These are phyloP conservation scores for Tylopilus plumbeoviolaceoides DNA, from an alignment of 768 basidiomycete genomes.

Conservation along the genomic window DNA sequence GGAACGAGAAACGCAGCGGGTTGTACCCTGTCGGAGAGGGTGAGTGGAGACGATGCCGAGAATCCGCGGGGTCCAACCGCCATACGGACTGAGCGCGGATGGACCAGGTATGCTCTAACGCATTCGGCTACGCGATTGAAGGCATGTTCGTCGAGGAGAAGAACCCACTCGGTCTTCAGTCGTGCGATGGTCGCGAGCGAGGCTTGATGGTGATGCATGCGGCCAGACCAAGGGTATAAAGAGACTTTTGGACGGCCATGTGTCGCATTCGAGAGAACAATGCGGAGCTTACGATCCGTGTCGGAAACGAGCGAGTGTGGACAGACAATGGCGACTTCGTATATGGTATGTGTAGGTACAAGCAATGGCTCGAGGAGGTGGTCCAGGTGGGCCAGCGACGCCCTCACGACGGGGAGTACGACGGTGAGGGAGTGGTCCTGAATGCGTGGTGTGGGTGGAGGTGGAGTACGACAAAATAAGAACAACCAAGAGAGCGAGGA, in stretches of 20 bases:
- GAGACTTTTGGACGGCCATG: slow-evolving; percentile 41
- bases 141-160: slow-evolving; percentile 49
- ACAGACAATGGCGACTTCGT: slow-evolving; percentile 47
- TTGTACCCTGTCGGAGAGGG: slow-evolving; percentile 29
- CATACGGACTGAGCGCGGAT: slow-evolving; percentile 33
- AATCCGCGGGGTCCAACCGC: slow-evolving; percentile 43
- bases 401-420: slow-evolving; percentile 43
- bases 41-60: slow-evolving; percentile 28
- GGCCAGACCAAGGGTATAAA: slow-evolving; percentile 31
- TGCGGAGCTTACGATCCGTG: slow-evolving; percentile 35
- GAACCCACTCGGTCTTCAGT: slow-evolving; percentile 45
- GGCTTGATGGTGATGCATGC: slow-evolving; percentile 21
- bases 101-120: slow-evolving; percentile 39
- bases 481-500: slow-evolving; percentile 12
- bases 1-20: slow-evolving; percentile 53
- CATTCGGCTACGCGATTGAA: slow-evolving; percentile 32
- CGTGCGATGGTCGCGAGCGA: slow-evolving; percentile 36
- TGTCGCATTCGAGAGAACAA: slow-evolving; percentile 26
- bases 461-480: neutral
- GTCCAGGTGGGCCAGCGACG: slow-evolving; percentile 33
- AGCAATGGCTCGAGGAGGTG: slow-evolving; percentile 39
- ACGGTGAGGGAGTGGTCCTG: slow-evolving; percentile 40
- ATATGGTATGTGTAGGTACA: slow-evolving; percentile 30
- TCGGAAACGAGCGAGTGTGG: slow-evolving; percentile 35
- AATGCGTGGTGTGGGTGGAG: slow-evolving; percentile 8